Percentiles rank a stretch among this genome's conserved stretches.
Evolutionary conservation across 768 basidiomycete species (phyloP).

Genomic region (Boletus rubroflammeus): DNA sequence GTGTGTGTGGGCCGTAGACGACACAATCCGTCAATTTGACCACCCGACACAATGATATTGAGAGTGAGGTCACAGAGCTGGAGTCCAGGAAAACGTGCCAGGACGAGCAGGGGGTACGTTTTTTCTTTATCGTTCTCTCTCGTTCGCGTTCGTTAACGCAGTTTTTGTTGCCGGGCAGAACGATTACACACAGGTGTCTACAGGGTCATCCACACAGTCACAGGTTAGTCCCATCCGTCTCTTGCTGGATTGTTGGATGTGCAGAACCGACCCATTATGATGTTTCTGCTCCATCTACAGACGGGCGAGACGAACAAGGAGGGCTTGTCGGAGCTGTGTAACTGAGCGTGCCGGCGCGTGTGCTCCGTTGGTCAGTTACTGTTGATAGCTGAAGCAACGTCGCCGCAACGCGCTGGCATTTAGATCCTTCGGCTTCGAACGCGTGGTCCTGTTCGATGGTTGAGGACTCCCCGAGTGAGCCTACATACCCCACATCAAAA

Average conservation of each 20-base stretch:
- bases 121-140: too few species aligned
- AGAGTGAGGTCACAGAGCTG: conserved; percentile 4
- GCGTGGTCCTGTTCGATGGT: not conserved
- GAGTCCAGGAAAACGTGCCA: conserved; percentile 18
- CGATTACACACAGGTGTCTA: conserved; percentile 14
- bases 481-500: not conserved
- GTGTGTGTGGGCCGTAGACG: conserved; percentile 5
- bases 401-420: not conserved
- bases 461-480: too few species aligned
- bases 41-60: not conserved
- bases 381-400: not conserved
- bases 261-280: not conserved
- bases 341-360: not conserved
- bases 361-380: not conserved
- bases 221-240: conserved; percentile 8
- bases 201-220: conserved; percentile 18
- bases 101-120: conserved; percentile 13
- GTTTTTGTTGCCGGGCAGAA: conserved; percentile 1
- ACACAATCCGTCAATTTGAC: conserved; percentile 15
- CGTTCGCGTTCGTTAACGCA: not conserved
- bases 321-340: not conserved
- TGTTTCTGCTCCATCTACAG: not conserved
- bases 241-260: not conserved
- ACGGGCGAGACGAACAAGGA: conserved; percentile 1
- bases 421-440: not conserved